Evolutionary conservation across 345 rosid genomes (phyloP), one percentile per base, ranked within the genome.

Genomic region (Bretschneidera sinensis): DNA sequence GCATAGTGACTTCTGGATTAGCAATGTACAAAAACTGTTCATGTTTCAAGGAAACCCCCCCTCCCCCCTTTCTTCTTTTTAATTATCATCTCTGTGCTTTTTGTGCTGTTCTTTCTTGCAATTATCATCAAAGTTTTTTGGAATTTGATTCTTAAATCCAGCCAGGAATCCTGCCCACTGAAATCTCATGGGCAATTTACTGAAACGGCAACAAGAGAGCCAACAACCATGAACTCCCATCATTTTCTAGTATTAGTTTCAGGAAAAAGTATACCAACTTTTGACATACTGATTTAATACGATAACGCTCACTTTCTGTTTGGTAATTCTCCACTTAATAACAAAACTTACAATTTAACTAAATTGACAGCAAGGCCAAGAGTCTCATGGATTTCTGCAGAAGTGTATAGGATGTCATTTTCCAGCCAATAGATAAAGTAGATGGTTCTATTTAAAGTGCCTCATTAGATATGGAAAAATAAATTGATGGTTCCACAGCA

Each of bases 21-120:
- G 82, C 72, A 62, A 55, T 82, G 97, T 79, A 83, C 83, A 90
- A 79, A 81, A 66, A 76, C 81, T 62, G 78, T 71, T 75, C 80
- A 63, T 67, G 76, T 77, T 75, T 62, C 76, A 75, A 67, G 72
- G 70, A 57, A 71, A 54, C 17, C 48, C 19, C 59, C 55, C 50
- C 17, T 45, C 28, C n/a, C n/a, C n/a, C 35, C 21, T 48, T 49
- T 55, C 16, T 51, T 54, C 18, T n/a, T 48, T 60, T 54, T 31
- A n/a, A n/a, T n/a, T n/a, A n/a, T 19, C 51, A 21, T 45, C 55
- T 4, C 11, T 4, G 16, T 39, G 4, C 9, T 31, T 1, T 39
- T 39, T 9, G 15, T 7, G 11, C 16, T 39, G 45, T 39, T 39
- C 16, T 39, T 39, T 14, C 11, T 39, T 14, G 11, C 16, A 13